Conservation (phyloP, 352 stramenopile genomes). For the Globisporangium carolinianum region DNA sequence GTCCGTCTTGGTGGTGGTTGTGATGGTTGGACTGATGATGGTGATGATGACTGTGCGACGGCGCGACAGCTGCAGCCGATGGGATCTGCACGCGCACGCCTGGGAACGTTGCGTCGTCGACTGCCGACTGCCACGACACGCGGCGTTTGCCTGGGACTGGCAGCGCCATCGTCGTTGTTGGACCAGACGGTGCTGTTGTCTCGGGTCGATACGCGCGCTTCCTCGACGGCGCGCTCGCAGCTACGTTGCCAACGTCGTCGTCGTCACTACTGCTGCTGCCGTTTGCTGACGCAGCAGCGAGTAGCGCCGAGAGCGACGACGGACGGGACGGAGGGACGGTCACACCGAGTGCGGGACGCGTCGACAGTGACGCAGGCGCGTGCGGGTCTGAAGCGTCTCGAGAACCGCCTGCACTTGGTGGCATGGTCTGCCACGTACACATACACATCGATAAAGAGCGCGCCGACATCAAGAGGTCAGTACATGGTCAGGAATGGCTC, state of each 20-base stretch:
- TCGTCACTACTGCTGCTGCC: not conserved
- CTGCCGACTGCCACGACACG: not conserved
- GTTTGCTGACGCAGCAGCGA: slow-evolving; percentile 12
- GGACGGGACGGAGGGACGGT: not conserved
- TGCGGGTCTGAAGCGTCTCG: slow-evolving; percentile 9
- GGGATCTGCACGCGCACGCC: slow-evolving; percentile 11
- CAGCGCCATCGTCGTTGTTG: not conserved
- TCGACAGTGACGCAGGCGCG: no score
- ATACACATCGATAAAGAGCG: not conserved
- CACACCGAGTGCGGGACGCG: no score
- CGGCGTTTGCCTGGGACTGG: not conserved
- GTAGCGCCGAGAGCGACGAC: slow-evolving; percentile 1
- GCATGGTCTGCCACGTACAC: slow-evolving; percentile 18
- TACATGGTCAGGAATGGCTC: not conserved
- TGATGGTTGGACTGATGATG: no score
- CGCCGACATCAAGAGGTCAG: not conserved
- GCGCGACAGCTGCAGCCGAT: not conserved
- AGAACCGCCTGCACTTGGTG: slow-evolving; percentile 27
- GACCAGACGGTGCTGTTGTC: not conserved
- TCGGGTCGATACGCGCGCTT: slow-evolving; percentile 1
- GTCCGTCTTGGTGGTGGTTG: not conserved
- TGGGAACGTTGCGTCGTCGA: not conserved
- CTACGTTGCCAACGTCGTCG: not conserved
- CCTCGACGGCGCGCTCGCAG: not conserved
- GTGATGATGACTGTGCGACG: slow-evolving; percentile 2